A percentile compares a stretch with the other conserved stretches of the same genome.
phyloP scores from a whole-genome alignment of 768 basidiomycete genomes.

The Hygrophorus russula region DNA sequence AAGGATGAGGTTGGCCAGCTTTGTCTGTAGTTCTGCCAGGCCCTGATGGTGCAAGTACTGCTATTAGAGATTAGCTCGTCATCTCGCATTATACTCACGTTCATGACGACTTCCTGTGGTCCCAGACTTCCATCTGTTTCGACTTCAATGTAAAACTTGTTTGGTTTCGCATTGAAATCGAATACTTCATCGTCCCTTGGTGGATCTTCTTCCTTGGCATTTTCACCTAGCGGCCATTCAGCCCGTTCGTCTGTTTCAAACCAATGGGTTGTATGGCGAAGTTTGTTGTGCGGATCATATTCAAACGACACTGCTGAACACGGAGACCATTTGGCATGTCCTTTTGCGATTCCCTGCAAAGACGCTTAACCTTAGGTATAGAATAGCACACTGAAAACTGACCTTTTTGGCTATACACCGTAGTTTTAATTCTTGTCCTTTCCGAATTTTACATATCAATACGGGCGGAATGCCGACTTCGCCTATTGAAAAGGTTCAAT shows the following conservation, averaged over 20 bases:
- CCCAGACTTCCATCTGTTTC: slow-evolving; percentile 88
- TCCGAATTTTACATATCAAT: slow-evolving; percentile 83
- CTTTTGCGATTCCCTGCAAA: slow-evolving; percentile 86
- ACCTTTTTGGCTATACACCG: slow-evolving; percentile 92
- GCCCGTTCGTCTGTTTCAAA: slow-evolving; percentile 67
- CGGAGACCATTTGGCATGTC: slow-evolving; percentile 99
- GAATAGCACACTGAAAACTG: background rate
- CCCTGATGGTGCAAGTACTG: slow-evolving; percentile 32
- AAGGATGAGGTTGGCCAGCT: slow-evolving; percentile 69
- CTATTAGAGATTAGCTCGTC: too few species aligned
- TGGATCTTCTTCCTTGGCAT: slow-evolving; percentile 75
- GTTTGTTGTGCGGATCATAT: slow-evolving; percentile 96
- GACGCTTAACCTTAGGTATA: background rate
- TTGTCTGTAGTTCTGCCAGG: slow-evolving; percentile 66
- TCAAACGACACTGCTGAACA: slow-evolving; percentile 92
- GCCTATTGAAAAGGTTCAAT: slow-evolving; percentile 24
- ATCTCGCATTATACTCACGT: slow-evolving; percentile 28
- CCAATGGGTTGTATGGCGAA: slow-evolving; percentile 95
- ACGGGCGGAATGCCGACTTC: slow-evolving; percentile 57
- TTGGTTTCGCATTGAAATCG: slow-evolving; percentile 80
- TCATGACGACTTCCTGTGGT: slow-evolving; percentile 84
- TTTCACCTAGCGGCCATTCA: slow-evolving; percentile 90
- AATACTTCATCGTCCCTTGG: slow-evolving; percentile 75
- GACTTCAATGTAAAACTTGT: slow-evolving; percentile 88
- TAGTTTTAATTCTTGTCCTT: slow-evolving; percentile 83